Percentiles rank a stretch among this genome's conserved stretches.
Conservation (phyloP, 2,329 filamentous ascomycete species). For the Penicillium verrucosum region DNA sequence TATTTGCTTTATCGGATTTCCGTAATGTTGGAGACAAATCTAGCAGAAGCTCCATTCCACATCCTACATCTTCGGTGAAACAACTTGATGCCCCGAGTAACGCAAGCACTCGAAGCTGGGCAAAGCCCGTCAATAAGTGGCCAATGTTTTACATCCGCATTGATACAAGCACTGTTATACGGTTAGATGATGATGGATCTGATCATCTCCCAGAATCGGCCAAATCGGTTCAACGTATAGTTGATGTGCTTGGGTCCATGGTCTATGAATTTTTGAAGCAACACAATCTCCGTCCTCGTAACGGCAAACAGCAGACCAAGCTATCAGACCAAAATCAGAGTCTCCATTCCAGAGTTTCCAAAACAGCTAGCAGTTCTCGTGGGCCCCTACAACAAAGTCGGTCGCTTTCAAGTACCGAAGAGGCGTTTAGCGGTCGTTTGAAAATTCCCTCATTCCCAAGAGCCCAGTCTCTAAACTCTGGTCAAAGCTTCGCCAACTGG, state of each 20-base stretch:
- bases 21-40: conserved; percentile 54
- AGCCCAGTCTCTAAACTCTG: conserved; percentile 4
- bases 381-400: background rate
- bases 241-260: conserved; percentile 65
- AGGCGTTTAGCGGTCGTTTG: conserved; percentile 23
- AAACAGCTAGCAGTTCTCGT: background rate
- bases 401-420: conserved; percentile 19
- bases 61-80: conserved; percentile 27
- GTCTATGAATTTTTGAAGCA: conserved; percentile 71
- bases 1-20: conserved; percentile 76
- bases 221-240: conserved; percentile 53
- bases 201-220: conserved; percentile 32
- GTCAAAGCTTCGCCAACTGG: conserved; percentile 37
- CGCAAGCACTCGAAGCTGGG: conserved; percentile 50
- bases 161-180: conserved; percentile 45
- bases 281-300: conserved; percentile 63
- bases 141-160: conserved; percentile 86
- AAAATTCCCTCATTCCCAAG: conserved; percentile 32
- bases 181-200: conserved; percentile 39
- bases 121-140: conserved; percentile 73
- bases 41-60: background rate
- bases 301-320: conserved; percentile 19
- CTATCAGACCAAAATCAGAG: conserved; percentile 1
- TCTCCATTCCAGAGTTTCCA: background rate
- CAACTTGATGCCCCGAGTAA: conserved; percentile 30